Conservation (phyloP, 2,329 filamentous ascomycete genomes). For the Pestalotiopsis sp. region DNA sequence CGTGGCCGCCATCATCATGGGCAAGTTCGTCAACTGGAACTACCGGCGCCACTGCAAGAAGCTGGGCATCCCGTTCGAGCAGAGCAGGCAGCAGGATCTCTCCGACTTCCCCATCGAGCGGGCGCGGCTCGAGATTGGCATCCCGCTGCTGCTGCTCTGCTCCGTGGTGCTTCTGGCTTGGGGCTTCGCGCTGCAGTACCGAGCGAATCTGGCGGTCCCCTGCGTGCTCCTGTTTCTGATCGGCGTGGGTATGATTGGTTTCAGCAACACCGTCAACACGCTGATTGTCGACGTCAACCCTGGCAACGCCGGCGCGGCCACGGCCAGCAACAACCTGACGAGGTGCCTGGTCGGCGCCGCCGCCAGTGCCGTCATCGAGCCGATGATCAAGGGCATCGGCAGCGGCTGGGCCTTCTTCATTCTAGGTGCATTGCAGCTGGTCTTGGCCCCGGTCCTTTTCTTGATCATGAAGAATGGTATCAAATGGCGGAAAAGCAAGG, state of each 20-base stretch:
- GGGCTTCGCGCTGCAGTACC: constrained; percentile 35
- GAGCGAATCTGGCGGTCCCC: constrained; percentile 32
- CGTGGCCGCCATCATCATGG: constrained; percentile 34
- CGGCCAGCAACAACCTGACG: constrained; percentile 45
- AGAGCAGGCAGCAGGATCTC: constrained; percentile 41
- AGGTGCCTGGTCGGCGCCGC: constrained; percentile 44
- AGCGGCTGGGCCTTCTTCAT: constrained; percentile 42
- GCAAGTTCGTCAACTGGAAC: constrained; percentile 59
- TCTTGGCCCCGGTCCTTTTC: constrained; percentile 31
- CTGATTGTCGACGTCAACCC: constrained; percentile 47
- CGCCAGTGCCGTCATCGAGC: constrained; percentile 40
- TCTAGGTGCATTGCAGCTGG: constrained; percentile 29
- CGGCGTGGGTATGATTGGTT: constrained; percentile 36
- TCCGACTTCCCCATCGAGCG: constrained; percentile 31
- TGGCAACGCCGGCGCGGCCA: constrained; percentile 39
- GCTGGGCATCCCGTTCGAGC: constrained; percentile 48
- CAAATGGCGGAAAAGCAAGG: constrained; percentile 25
- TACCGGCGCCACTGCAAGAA: constrained; percentile 54
- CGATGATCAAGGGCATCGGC: constrained; percentile 42
- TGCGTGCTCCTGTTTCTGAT: constrained; percentile 36
- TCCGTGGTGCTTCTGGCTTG: constrained; percentile 37
- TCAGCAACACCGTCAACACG: constrained; percentile 41
- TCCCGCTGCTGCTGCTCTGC: constrained; percentile 44
- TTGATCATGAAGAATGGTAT: constrained; percentile 30
- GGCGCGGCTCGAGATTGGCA: constrained; percentile 34